Percentiles rank a stretch among this genome's conserved stretches.
Conservation (phyloP, 164 flowering plant genomes). For the Sedum album region DNA sequence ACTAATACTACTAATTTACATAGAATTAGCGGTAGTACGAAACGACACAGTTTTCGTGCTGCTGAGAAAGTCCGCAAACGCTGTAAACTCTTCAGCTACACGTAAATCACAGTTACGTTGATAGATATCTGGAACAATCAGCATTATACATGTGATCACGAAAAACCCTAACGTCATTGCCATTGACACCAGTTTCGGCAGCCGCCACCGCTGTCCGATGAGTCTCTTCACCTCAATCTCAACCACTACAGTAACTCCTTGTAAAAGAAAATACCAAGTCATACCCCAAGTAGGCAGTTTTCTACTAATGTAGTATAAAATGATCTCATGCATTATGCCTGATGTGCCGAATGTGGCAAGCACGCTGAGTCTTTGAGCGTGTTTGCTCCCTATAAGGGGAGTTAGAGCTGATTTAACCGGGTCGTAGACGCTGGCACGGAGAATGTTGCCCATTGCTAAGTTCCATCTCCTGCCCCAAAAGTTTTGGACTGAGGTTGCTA, state of each 20-base stretch:
- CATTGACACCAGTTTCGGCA: not conserved
- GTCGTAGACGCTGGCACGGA: slow-evolving; percentile 36
- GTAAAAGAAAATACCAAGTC: slow-evolving; percentile 26
- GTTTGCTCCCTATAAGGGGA: not conserved
- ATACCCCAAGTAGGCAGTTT: slow-evolving; percentile 31
- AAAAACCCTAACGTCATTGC: not conserved
- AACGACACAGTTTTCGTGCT: not conserved
- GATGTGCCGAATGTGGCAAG: slow-evolving; percentile 35
- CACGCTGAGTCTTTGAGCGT: slow-evolving; percentile 21
- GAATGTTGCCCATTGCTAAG: slow-evolving; percentile 28
- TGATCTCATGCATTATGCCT: slow-evolving; percentile 41
- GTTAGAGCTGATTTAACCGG: not conserved
- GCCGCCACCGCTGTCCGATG: not conserved
- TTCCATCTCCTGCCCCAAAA: slow-evolving; percentile 66
- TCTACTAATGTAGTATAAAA: slow-evolving; percentile 24
- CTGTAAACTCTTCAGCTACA: not conserved
- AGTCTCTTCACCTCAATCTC: slow-evolving; percentile 17
- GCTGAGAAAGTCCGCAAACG: not conserved
- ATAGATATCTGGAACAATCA: not conserved
- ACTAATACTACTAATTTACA: no score
- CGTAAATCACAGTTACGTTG: not conserved
- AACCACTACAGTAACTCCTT: slow-evolving; percentile 18
- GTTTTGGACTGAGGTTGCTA: slow-evolving; percentile 10
- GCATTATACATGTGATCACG: not conserved
- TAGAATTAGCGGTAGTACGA: no score